A percentile compares a stretch with the other conserved stretches of the same genome.
Evolutionary conservation across 495 filamentous ascomycete species (phyloP).

Genomic region (Penicillium arizonense): DNA sequence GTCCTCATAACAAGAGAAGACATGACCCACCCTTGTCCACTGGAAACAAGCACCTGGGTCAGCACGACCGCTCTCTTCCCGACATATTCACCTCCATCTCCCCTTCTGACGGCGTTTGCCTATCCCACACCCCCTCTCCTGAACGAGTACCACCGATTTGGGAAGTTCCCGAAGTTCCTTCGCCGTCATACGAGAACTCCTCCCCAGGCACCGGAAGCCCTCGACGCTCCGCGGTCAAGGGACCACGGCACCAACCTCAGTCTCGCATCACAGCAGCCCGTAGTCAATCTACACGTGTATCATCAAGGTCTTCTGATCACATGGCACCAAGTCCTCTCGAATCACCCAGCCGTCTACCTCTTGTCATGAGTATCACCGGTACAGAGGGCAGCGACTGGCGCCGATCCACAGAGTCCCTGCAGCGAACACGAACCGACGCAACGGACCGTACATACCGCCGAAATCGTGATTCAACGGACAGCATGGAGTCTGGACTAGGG

Average conservation of each 20-base stretch:
- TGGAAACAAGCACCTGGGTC: slow-evolving; percentile 4
- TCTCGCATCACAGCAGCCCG: slow-evolving; percentile 17
- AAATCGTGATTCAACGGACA: slow-evolving; percentile 7
- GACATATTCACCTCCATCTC: slow-evolving; percentile 30
- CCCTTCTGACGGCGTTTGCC: slow-evolving; percentile 11
- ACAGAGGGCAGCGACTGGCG: slow-evolving; percentile 27
- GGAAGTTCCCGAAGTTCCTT: slow-evolving; percentile 24
- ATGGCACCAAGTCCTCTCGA: slow-evolving; percentile 7
- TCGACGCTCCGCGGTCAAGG: slow-evolving; percentile 35
- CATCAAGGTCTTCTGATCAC: slow-evolving; percentile 15
- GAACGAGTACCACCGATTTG: slow-evolving; percentile 29
- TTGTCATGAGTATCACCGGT: slow-evolving; percentile 18
- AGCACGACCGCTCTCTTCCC: slow-evolving; percentile 16
- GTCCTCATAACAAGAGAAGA: slow-evolving; percentile 26
- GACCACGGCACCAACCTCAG: slow-evolving; percentile 39
- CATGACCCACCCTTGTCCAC: slow-evolving; percentile 12
- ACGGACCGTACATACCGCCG: slow-evolving; percentile 1
- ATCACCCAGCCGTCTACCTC: slow-evolving; percentile 11
- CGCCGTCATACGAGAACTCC: slow-evolving; percentile 25
- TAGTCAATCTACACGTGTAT: slow-evolving; percentile 19
- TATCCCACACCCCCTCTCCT: slow-evolving; percentile 37
- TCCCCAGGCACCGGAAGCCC: slow-evolving; percentile 29
- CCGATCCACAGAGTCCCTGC: slow-evolving; percentile 19
- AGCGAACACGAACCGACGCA: slow-evolving; percentile 17
- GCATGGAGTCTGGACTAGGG: slow-evolving; percentile 9